Evolutionary conservation across 2,329 filamentous ascomycete species (phyloP).

Genomic region (Elsinoe necatrix): DNA sequence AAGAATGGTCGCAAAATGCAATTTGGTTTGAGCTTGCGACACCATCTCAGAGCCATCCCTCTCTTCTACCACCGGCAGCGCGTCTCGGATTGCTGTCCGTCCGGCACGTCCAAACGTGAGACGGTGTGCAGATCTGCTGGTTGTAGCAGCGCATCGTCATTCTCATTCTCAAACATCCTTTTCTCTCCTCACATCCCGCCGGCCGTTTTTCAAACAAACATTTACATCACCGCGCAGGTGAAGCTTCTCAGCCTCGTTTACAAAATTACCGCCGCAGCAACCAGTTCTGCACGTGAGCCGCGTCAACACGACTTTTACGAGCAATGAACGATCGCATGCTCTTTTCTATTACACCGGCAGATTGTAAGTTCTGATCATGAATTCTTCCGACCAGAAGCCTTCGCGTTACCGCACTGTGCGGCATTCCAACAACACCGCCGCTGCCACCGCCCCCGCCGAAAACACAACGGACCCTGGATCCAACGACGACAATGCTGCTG

Average conservation of each 20-base stretch:
- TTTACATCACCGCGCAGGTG: constrained; percentile 14
- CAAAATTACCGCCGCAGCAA: constrained; percentile 9
- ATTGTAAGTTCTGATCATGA: constrained; percentile 4
- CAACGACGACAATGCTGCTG: constrained; percentile 12
- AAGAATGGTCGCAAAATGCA: constrained; percentile 7
- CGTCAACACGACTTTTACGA: background rate
- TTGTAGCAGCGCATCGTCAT: background rate
- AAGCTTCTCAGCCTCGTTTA: constrained; percentile 10
- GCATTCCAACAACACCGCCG: constrained; percentile 31
- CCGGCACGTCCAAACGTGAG: constrained; percentile 4
- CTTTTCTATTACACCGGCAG: background rate
- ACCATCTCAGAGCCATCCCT: background rate
- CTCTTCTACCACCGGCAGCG: background rate
- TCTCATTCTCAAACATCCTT: background rate
- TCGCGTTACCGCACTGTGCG: constrained; percentile 53
- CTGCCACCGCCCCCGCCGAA: constrained; percentile 8
- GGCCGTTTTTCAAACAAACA: constrained; percentile 12
- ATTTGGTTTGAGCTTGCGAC: constrained; percentile 6
- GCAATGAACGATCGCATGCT: constrained; percentile 1
- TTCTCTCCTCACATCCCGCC: constrained; percentile 7
- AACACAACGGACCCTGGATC: constrained; percentile 3
- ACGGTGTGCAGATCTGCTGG: background rate
- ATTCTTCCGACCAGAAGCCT: constrained; percentile 35
- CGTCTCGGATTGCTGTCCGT: constrained; percentile 3
- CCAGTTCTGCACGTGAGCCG: background rate